A percentile compares a stretch with the other conserved stretches of the same genome.
These are phyloP conservation scores for Adiantum capillusveneris DNA, from an alignment of 75 land plant species.

Conservation along the genomic window DNA sequence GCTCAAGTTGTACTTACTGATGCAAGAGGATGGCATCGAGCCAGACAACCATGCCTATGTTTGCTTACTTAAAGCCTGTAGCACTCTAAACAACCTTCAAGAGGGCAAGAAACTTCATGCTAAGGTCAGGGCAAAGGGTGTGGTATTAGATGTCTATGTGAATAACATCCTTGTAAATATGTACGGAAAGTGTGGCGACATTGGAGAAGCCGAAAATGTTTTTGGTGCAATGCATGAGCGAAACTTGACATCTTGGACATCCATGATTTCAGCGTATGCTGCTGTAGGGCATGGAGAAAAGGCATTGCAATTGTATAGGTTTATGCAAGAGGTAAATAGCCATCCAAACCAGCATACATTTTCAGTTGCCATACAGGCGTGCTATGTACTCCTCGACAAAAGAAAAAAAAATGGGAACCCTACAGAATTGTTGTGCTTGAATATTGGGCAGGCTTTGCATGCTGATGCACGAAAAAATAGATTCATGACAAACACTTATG, in stretches of 20 bases:
- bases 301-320: slow-evolving; percentile 22
- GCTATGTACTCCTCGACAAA: no score
- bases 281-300: slow-evolving; percentile 12
- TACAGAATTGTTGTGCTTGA: no score
- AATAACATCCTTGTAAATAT: slow-evolving; percentile 38
- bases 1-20: slow-evolving; percentile 20
- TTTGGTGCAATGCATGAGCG: slow-evolving; percentile 20
- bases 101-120: slow-evolving; percentile 26
- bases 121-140: slow-evolving; percentile 15
- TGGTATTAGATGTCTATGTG: slow-evolving; percentile 22
- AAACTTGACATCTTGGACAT: slow-evolving; percentile 32
- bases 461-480: no score
- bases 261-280: slow-evolving; percentile 30
- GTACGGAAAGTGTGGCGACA: slow-evolving; percentile 49
- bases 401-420: no score
- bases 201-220: slow-evolving; percentile 23
- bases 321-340: slow-evolving; percentile 23
- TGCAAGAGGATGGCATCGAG: slow-evolving; percentile 24
- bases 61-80: slow-evolving; percentile 39
- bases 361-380: slow-evolving; percentile 28
- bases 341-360: slow-evolving; percentile 46
- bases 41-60: slow-evolving; percentile 29
- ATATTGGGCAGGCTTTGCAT: no score
- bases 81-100: slow-evolving; percentile 20
- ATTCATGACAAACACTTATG: not conserved